Base-by-base conservation (phyloP, 768 basidiomycete species). In the Leccinum obscurum region DNA sequence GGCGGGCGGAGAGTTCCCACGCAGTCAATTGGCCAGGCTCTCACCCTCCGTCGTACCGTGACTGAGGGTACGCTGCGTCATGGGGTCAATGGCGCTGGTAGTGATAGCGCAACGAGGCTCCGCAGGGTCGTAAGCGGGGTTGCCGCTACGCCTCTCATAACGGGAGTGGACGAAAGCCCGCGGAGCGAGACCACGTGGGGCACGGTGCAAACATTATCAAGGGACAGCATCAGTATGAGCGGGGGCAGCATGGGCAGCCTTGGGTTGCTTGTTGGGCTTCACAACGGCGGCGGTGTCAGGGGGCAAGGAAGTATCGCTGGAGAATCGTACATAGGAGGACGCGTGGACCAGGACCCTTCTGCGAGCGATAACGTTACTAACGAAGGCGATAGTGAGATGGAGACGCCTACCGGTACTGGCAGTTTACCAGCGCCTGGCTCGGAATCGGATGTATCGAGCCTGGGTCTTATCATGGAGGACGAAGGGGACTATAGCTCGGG, bases 171-270 rank as follows among this genome's bases (percentile, higher is more conserved):
- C 52, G 72, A 70, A 20, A 75, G 72, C 9, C 73, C 72, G 10
- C 64, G 72, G 56, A 75, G 72, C 59, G 72, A 70, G 60, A 74
- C 74, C 17, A 76, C 75, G 2, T 76, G 75, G 75, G 75, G 75
- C 41, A 76, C 75, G n/a, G 66, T 74, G 2, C 68, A 63, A 6
- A 68, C 76, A 3, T 56, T 64, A 15, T 65, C 72, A 64, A 24
- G 46, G 37, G 55, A 54, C 46, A 66, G 62, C 55, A 41, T 65
- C 48, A 62, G 17, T 41, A 41, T 41, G 39, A 41, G 60, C 37
- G 69, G 61, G 26, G 65, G 63, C 10, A 71, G 71, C 24, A 65
- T 74, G 65, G 41, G 57, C 52, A 73, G 73, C 24, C 69, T 76
- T 20, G 70, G 73, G 1, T 20, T 63, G 37, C 69, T 76, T 22